Conservation (phyloP, 371 early-diverging fungal genomes). For the Thermomucor indicae-seudaticae region DNA sequence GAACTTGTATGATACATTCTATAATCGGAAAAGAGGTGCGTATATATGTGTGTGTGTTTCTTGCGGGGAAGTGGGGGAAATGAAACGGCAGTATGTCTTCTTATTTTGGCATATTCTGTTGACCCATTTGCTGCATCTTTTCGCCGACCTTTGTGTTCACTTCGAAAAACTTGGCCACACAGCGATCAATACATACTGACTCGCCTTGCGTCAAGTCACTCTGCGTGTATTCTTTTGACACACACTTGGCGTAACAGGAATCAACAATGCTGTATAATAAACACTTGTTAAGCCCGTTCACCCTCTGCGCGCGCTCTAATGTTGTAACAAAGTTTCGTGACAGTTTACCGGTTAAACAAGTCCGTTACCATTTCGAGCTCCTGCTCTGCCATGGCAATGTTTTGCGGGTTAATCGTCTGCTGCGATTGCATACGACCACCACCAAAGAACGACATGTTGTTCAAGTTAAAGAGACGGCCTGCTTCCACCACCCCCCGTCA, state of each 20-base stretch:
- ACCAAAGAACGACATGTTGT: conserved; percentile 49
- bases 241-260: conserved; percentile 83
- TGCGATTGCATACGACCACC: conserved; percentile 34
- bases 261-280: conserved; percentile 58
- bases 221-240: conserved; percentile 70
- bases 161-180: conserved; percentile 81
- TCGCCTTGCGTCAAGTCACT: conserved; percentile 88
- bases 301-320: not conserved
- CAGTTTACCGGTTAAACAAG: conserved; percentile 68
- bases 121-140: conserved; percentile 53
- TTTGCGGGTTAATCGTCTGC: conserved; percentile 64
- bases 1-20: too few relatives aligned
- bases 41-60: too few relatives aligned
- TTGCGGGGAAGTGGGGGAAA: too few relatives aligned
- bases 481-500: too few relatives aligned
- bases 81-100: not conserved
- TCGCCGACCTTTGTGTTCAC: conserved; percentile 72
- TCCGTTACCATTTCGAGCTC: conserved; percentile 84
- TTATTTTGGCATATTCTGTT: conserved; percentile 16
- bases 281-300: not conserved
- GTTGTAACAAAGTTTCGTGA: not conserved
- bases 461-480: too few relatives aligned
- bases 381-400: conserved; percentile 81
- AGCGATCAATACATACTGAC: conserved; percentile 87
- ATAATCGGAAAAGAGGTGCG: too few relatives aligned